A percentile compares a stretch with the other conserved stretches of the same genome.
phyloP scores from a whole-genome alignment of 2,329 filamentous ascomycete genomes.

The Cryphonectria radicalis region DNA sequence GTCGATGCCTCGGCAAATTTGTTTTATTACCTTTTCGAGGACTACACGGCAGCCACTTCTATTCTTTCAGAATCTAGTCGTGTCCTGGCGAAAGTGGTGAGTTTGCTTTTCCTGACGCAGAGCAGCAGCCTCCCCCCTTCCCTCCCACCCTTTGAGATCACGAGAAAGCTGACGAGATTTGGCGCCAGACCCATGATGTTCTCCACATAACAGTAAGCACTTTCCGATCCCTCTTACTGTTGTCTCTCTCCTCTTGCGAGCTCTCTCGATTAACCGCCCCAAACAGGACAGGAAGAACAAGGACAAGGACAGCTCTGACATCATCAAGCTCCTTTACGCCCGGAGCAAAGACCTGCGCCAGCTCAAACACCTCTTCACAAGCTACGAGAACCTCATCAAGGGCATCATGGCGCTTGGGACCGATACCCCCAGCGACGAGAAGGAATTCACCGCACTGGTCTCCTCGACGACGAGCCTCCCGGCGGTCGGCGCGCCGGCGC shows the following conservation, averaged over 20 bases:
- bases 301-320: slow-evolving; percentile 50
- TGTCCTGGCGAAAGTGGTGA: slow-evolving; percentile 55
- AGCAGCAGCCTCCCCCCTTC: background rate
- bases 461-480: background rate
- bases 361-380: slow-evolving; percentile 63
- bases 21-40: slow-evolving; percentile 71
- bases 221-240: background rate
- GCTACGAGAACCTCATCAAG: slow-evolving; percentile 63
- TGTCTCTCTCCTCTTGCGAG: background rate
- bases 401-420: slow-evolving; percentile 56
- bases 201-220: slow-evolving; percentile 41
- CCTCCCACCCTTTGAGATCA: background rate
- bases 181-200: slow-evolving; percentile 39
- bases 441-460: slow-evolving; percentile 11
- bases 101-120: slow-evolving; percentile 26
- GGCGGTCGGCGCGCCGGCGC: slow-evolving; percentile 13
- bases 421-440: slow-evolving; percentile 32
- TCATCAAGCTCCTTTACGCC: slow-evolving; percentile 61
- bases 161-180: slow-evolving; percentile 1
- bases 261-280: slow-evolving; percentile 17
- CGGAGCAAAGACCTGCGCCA: slow-evolving; percentile 65
- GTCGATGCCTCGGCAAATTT: slow-evolving; percentile 61
- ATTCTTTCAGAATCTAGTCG: slow-evolving; percentile 52
- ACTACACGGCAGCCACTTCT: slow-evolving; percentile 64
- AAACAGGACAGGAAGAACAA: slow-evolving; percentile 35